phyloP scores from a whole-genome alignment of 116 monocot species.

The Papilionanthe hybrid region DNA sequence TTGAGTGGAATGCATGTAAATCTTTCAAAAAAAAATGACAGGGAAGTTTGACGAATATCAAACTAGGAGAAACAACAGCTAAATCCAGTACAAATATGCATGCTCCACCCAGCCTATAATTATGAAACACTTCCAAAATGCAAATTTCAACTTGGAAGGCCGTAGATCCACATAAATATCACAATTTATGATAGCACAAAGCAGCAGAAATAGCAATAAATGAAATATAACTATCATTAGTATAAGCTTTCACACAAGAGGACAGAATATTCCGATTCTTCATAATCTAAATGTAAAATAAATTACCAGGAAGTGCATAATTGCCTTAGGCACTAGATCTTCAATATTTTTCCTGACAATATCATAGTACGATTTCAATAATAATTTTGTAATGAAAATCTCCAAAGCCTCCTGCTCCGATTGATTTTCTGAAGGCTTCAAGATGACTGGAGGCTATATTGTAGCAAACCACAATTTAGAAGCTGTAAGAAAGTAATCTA shows the following conservation, averaged over 20 bases:
- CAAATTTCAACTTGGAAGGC: no score
- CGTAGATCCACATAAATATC: no score
- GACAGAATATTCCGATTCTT: not conserved
- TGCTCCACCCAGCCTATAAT: no score
- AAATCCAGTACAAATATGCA: no score
- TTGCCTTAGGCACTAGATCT: conserved; percentile 90
- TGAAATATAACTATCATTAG: no score
- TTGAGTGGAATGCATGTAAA: no score
- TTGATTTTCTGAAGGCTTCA: conserved; percentile 90
- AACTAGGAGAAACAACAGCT: no score
- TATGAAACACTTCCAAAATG: no score
- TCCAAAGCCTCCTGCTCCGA: conserved; percentile 90
- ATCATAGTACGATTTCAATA: conserved; percentile 94
- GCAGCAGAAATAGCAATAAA: no score
- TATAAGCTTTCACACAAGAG: no score
- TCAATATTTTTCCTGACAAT: conserved; percentile 98
- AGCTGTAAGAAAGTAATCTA: not conserved
- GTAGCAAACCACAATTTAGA: not conserved
- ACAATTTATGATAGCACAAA: no score
- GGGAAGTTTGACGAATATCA: not conserved
- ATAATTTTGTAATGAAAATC: conserved; percentile 85
- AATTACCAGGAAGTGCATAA: conserved; percentile 97
- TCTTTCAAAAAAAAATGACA: not conserved
- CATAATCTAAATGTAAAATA: not conserved
- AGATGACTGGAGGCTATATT: conserved; percentile 66